Evolutionary conservation across 371 early-diverging fungal genomes (phyloP), one percentile per base, ranked within the genome.

Genomic region (Lichtheimia corymbifera): DNA sequence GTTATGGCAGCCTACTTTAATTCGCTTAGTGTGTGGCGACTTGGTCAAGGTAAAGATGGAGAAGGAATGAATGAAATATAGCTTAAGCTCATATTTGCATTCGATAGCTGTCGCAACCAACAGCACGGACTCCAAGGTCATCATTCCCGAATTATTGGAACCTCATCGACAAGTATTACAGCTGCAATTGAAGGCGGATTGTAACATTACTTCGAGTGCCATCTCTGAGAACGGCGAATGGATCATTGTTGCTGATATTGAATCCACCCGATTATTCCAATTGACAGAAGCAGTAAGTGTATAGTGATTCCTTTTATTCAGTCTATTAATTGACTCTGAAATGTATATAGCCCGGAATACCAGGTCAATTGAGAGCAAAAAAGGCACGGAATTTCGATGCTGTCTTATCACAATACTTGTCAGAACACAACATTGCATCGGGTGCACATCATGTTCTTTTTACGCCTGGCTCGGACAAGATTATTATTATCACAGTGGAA

Each of bases 161-260:
- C 83, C 86, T 49, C 88, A 89, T 61, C 80, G 82, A 55, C 79
- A 83, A 15, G 74, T 86, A 50, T 64, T 89, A 56, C 84, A 85
- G 61, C 79, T 91, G 64, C 82, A 83, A 55, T 75, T 89, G 17
- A 86, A 83, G 57, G 76, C 76, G 28, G 84, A 77, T 11, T 75
- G 78, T 43, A 87, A 91, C 67, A 77, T 91, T 42, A 83, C 86
- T 5, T 82, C 91, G 30, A 83, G 88, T 61, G 85, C 91, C 1
- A 79, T 97, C 15, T 94, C 97, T 15, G 81, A 87, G 59, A 86
- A 94, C 70, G 96, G 93, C 5, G 67, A 80, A 13, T 92, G 93
- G 89, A 85, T 97, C 61, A 93, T 91, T 3, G 89, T 89, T 4
- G 86, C 95, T 22, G 93, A 94, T 66, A 83, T 89, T 18, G 87